Evolutionary conservation across 2,329 filamentous ascomycete genomes (phyloP).

Genomic region (Alternaria tenuissima): DNA sequence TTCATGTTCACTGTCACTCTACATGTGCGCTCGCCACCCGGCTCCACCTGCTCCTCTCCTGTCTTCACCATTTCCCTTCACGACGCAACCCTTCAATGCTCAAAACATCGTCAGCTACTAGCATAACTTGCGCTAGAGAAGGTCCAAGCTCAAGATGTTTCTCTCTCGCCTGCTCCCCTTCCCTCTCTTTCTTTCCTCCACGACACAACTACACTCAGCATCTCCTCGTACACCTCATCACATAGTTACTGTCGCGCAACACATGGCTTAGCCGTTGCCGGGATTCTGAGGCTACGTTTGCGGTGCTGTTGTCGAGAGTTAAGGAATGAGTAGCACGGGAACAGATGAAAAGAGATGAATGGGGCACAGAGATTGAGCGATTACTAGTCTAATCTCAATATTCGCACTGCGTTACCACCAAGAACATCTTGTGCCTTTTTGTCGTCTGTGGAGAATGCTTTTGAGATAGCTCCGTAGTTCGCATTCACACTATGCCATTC

Average conservation of each 20-base stretch:
- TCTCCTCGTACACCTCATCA: background rate
- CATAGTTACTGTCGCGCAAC: constrained; percentile 1
- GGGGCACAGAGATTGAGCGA: background rate
- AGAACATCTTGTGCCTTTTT: constrained; percentile 62
- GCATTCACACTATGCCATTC: constrained; percentile 75
- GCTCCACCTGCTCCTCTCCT: background rate
- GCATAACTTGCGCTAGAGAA: background rate
- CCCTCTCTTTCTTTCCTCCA: background rate
- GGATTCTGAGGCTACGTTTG: background rate
- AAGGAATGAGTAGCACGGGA: background rate
- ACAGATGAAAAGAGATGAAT: background rate
- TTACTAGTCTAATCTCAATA: constrained; percentile 52
- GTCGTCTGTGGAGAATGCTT: constrained; percentile 58
- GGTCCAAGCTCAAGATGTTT: background rate
- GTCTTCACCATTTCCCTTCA: background rate
- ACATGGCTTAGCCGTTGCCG: background rate
- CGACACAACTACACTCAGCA: background rate
- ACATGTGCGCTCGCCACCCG: background rate
- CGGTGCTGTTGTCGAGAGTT: background rate
- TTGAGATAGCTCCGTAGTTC: constrained; percentile 65
- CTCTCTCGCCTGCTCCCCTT: background rate
- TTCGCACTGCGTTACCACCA: constrained; percentile 66
- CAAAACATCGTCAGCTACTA: background rate
- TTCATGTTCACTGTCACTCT: background rate
- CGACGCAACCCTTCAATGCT: background rate